Conservation (phyloP, 441 rosid species). For the Corymbia citriodora region DNA sequence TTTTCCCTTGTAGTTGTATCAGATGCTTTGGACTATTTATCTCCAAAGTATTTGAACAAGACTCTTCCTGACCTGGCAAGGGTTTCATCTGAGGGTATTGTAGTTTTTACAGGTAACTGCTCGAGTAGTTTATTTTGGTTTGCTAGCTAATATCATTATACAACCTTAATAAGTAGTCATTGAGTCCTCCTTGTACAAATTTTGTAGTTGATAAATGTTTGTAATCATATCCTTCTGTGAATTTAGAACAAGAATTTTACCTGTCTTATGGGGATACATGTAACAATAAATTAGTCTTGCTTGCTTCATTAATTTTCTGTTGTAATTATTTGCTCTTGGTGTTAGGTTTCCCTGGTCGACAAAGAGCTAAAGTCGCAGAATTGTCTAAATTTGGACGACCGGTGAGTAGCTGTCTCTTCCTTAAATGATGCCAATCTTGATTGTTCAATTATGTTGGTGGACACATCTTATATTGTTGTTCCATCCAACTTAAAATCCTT, state of each 20-base stretch:
- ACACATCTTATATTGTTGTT: not conserved
- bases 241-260: not conserved
- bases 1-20: conserved; percentile 34
- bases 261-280: not conserved
- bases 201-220: not conserved
- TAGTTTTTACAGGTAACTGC: conserved; percentile 27
- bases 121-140: not conserved
- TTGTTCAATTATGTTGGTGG: not conserved
- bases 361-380: conserved; percentile 56
- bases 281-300: not conserved
- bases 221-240: not conserved
- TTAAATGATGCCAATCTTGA: not conserved
- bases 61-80: conserved; percentile 38
- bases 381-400: conserved; percentile 63
- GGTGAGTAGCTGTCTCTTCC: conserved; percentile 31
- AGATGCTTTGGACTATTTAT: conserved; percentile 32
- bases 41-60: conserved; percentile 39
- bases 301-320: not conserved
- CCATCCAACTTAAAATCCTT: not conserved
- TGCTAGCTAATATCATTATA: not conserved
- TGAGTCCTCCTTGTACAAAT: not conserved
- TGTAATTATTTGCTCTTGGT: not conserved
- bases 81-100: conserved; percentile 29
- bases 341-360: conserved; percentile 55
- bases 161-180: not conserved